Evolutionary conservation across 495 filamentous ascomycete species (phyloP).

Genomic region (Penicillium samsonianum): DNA sequence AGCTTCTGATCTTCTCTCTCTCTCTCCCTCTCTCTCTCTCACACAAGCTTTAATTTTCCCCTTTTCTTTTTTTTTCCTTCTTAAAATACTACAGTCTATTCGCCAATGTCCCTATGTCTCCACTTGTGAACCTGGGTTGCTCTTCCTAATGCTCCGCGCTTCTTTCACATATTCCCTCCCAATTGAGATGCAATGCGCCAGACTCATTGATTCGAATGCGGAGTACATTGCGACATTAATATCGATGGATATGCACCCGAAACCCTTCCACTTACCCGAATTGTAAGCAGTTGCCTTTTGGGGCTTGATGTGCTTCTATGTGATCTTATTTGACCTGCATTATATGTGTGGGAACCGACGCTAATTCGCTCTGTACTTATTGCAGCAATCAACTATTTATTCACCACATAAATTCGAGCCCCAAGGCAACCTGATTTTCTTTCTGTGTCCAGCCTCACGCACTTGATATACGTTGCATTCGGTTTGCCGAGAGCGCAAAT

Average conservation of each 20-base stretch:
- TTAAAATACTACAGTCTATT: conserved; percentile 1
- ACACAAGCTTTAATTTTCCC: background rate
- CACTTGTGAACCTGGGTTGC: conserved; percentile 10
- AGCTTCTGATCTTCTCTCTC: conserved; percentile 20
- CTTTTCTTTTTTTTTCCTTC: background rate
- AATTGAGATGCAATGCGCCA: conserved; percentile 13
- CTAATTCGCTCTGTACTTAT: background rate
- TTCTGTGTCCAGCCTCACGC: background rate
- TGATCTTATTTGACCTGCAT: background rate
- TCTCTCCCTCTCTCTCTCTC: conserved; percentile 7
- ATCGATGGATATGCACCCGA: background rate
- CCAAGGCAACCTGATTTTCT: background rate
- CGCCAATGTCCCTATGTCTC: conserved; percentile 20
- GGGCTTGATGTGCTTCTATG: background rate
- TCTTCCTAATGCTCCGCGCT: conserved; percentile 13
- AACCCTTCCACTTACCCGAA: background rate
- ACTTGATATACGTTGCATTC: background rate
- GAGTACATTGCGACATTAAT: background rate
- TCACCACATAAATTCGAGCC: background rate
- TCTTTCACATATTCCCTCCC: background rate
- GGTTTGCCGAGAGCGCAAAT: background rate
- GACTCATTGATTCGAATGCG: background rate
- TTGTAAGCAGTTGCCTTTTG: conserved; percentile 4
- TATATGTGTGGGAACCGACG: conserved; percentile 1
- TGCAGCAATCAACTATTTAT: background rate